Evolutionary conservation across 352 stramenopile species (phyloP), one percentile per base, ranked within the genome.

Genomic region (Vaucheria bursata): DNA sequence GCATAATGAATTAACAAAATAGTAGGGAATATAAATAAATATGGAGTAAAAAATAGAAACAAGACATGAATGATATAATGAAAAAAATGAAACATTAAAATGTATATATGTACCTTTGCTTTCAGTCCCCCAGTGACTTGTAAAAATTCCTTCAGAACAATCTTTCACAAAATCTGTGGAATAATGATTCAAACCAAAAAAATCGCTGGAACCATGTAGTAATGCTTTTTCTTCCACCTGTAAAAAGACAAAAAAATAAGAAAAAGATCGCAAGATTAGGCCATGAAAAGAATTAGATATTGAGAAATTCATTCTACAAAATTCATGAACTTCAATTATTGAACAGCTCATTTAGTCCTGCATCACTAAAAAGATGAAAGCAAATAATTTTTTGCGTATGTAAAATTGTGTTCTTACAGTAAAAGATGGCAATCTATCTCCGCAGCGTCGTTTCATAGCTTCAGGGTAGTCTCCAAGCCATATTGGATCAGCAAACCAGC

Each of bases 181-280:
- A 85, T 97, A 98, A 83, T 97, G 91, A 85, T 98, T 98, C 0
- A 98, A 83, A 0, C 91, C 93, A 39, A 98, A 91, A 83, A 97
- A 97, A 79, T 98, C 94, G 36, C 79, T 87, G 69, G 88, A 95
- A 4, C 87, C 88, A 53, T 88, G 88, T 12, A 98, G 71, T 31
- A 91, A 66, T 40, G 79, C 37, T 32, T 86, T 86, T 70, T 89
- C 87, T 77, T 96, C 88, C 18, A 92, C 84, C 65, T 72, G 65
- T 29, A 38, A 18, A 18, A 38, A 34, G 4, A 38, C 18, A 69
- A 18, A 59, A 18, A n/a, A n/a, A n/a, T n/a, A n/a, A n/a, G n/a
- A n/a, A n/a, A n/a, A n/a, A n/a, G n/a, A n/a, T n/a, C n/a, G n/a
- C n/a, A n/a, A n/a, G n/a, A n/a, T n/a, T n/a, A n/a, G n/a, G n/a